Evolutionary conservation across 805 yeast genomes (phyloP), one percentile per base, ranked within the genome.

Genomic region (Metschnikowia orientalis): DNA sequence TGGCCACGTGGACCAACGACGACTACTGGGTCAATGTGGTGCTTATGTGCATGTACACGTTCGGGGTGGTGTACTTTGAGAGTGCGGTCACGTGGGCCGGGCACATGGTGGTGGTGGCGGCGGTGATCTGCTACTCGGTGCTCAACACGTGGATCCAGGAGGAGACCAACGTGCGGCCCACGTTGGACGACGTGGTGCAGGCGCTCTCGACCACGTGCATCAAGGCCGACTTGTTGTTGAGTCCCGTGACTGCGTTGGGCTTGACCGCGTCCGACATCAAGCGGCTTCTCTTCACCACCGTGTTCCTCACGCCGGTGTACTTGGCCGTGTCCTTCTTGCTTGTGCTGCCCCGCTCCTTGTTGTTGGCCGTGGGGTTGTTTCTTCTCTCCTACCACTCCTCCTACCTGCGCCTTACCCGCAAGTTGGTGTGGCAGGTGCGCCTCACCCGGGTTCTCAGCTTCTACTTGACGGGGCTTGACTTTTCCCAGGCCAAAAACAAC

Each of bases 1-100:
- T 88, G 23, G 57, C 85, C 22, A 89, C 97, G 0, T 90, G 98
- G 98, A 84, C 97, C 2, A 79, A 79, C 41, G 89, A 83, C 22
- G 92, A 86, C 54, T 67, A 73, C 20, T 87, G 90, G 86, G 60
- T 80, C 35, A 77, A 87, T 48, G 63, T 83, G 12, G 67, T 87
- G 17, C 48, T 81, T 28, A 71, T 82, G 15, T 62, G 76, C 2
- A 47, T 65, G 8, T 79, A 74, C 54, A 63, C 77, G 1, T 59
- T 81, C 4, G 51, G 72, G 4, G 83, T 86, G 13, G 58, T 82
- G n/a, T 85, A 88, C 59, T 85, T 84, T 53, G 95, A 88, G 49
- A 59, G 66, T n/a, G 57, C 88, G 33, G 71, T 86, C 22, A 75
- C 75, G n/a, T 87, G 85, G 69, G 69, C 81, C 38, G 96, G 95